Evolutionary conservation across 75 land plant species (phyloP).

Genomic region (Selaginella moellendorffii): DNA sequence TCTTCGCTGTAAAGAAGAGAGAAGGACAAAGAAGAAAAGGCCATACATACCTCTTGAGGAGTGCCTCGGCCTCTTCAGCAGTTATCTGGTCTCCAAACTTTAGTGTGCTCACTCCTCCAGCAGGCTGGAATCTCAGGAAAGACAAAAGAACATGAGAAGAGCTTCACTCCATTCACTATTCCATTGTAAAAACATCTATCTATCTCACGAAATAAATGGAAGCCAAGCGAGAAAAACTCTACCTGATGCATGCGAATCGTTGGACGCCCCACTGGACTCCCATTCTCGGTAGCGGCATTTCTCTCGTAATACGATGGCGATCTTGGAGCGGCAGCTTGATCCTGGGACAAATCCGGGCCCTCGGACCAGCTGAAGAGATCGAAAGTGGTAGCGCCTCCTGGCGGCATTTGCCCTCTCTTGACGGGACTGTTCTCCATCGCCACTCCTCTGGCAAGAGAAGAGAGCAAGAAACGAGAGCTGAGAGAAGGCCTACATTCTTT

Average conservation of each 20-base stretch:
- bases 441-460: too few species aligned
- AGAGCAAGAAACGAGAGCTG: too few species aligned
- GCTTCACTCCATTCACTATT: neutral
- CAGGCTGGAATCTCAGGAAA: conserved; percentile 18
- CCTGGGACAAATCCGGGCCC: conserved; percentile 17
- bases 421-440: conserved; percentile 7
- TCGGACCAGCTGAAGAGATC: conserved; percentile 42
- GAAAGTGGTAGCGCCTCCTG: conserved; percentile 34
- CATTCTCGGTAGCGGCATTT: conserved; percentile 17
- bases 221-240: too few species aligned
- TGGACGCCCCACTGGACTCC: conserved; percentile 7
- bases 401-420: conserved; percentile 22
- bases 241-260: conserved; percentile 37
- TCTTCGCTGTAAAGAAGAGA: too few species aligned
- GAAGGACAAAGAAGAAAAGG: too few species aligned
- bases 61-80: conserved; percentile 31
- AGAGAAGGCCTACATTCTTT: too few species aligned
- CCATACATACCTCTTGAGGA: conserved; percentile 21
- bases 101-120: conserved; percentile 32
- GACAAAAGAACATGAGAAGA: neutral
- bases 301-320: conserved; percentile 14
- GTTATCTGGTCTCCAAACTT: conserved; percentile 32
- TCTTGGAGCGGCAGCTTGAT: conserved; percentile 9
- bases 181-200: too few species aligned
- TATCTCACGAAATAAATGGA: too few species aligned